A percentile compares a stretch with the other conserved stretches of the same genome.
Conservation (phyloP, 2,329 filamentous ascomycete species). For the Pseudogymnoascus sp. region DNA sequence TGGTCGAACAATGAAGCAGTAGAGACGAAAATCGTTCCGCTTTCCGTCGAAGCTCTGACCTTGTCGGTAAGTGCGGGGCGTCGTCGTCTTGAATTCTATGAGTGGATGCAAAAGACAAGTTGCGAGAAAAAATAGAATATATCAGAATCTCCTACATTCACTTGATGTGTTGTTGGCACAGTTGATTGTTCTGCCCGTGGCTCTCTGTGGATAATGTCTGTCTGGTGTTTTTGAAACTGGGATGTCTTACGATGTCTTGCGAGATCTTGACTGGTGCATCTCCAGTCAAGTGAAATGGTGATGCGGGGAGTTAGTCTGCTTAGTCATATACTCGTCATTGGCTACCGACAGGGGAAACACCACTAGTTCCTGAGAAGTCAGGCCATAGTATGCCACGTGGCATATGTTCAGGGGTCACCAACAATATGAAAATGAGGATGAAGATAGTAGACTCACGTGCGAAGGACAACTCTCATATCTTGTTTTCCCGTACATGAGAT, state of each 20-base stretch:
- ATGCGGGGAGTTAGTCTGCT: neutral
- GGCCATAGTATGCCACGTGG: neutral
- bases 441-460: neutral
- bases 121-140: neutral
- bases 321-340: conserved; percentile 1
- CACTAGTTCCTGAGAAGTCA: neutral
- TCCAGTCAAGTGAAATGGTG: neutral
- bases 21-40: neutral
- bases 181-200: neutral
- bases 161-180: neutral
- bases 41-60: neutral
- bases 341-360: neutral
- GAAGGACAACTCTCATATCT: neutral
- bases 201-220: neutral
- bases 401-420: neutral
- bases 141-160: neutral
- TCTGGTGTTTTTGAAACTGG: neutral
- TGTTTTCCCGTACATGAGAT: neutral
- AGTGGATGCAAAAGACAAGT: neutral
- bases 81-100: neutral
- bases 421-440: neutral
- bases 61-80: neutral
- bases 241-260: neutral
- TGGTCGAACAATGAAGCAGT: neutral
- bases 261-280: neutral